Conservation (phyloP, 331 rosid genomes). For the Dryas integrifolia region DNA sequence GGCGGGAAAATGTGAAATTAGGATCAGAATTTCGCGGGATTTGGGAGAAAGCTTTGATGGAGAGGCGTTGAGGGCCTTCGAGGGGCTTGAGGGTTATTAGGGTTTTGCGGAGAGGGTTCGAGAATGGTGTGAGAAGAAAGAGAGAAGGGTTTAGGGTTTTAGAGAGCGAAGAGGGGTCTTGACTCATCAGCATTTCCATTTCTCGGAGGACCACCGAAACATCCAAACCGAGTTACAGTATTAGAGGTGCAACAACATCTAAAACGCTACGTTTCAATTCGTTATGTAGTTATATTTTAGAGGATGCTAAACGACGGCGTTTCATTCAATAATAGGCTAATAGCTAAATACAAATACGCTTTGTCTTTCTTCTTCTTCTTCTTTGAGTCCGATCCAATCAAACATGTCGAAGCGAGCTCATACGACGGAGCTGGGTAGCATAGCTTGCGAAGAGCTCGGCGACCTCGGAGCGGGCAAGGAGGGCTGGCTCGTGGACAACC, state of each 20-base stretch:
- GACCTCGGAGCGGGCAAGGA: conserved; percentile 88
- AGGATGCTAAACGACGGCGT: not conserved
- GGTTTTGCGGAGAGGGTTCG: conserved; percentile 42
- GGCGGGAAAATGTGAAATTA: conserved; percentile 22
- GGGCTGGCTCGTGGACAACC: conserved; percentile 78
- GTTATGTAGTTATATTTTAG: too few relatives aligned
- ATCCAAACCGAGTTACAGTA: not conserved
- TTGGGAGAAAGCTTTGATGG: conserved; percentile 24
- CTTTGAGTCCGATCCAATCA: not conserved
- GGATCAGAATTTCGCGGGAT: not conserved
- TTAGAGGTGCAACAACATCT: too few relatives aligned
- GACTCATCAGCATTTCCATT: conserved; percentile 11
- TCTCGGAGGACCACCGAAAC: not conserved
- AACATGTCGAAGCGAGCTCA: conserved; percentile 49
- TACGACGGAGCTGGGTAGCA: conserved; percentile 76
- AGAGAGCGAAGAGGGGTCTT: conserved; percentile 8
- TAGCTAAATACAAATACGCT: not conserved
- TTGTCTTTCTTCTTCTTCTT: not conserved
- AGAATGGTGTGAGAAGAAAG: conserved; percentile 40
- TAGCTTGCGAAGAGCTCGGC: conserved; percentile 75
- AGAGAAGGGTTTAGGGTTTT: conserved; percentile 56
- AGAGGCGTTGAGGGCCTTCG: conserved; percentile 21
- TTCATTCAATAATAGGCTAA: not conserved
- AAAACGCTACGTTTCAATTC: not conserved
- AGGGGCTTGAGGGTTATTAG: conserved; percentile 36